These are phyloP conservation scores for Magnaporthales sp. DNA, from an alignment of 2,329 filamentous ascomycete species.

Conservation along the genomic window DNA sequence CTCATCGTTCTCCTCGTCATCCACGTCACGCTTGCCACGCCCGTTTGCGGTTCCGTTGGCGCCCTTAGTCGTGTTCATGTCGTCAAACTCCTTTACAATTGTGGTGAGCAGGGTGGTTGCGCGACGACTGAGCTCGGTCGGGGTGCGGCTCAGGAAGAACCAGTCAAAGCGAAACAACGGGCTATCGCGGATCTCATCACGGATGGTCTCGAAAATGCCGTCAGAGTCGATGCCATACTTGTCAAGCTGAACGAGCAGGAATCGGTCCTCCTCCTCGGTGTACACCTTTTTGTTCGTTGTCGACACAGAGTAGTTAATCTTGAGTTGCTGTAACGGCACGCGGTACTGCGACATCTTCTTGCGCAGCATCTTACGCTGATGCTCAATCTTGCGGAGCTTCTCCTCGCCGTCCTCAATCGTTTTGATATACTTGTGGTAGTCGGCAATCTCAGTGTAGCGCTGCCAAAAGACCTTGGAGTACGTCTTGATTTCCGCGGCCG, in stretches of 20 bases:
- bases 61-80: slow-evolving; percentile 40
- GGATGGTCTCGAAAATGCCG: slow-evolving; percentile 82
- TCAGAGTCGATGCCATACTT: slow-evolving; percentile 88
- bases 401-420: slow-evolving; percentile 92
- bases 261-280: slow-evolving; percentile 95
- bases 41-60: slow-evolving; percentile 52
- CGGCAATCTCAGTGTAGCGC: slow-evolving; percentile 80
- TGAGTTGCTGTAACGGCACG: slow-evolving; percentile 94
- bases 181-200: slow-evolving; percentile 93
- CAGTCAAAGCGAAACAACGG: slow-evolving; percentile 97
- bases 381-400: slow-evolving; percentile 76
- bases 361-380: slow-evolving; percentile 84
- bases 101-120: slow-evolving; percentile 93
- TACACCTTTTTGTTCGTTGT: slow-evolving; percentile 99
- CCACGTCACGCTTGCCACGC: slow-evolving; percentile 63
- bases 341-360: slow-evolving; percentile 96
- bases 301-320: slow-evolving; percentile 97
- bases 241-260: slow-evolving; percentile 87
- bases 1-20: slow-evolving; percentile 79
- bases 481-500: slow-evolving; percentile 70
- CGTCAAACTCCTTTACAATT: slow-evolving; percentile 90
- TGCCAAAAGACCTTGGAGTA: slow-evolving; percentile 98
- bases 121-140: slow-evolving; percentile 82
- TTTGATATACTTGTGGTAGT: slow-evolving; percentile 81
- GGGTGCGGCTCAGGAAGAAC: slow-evolving; percentile 96